These are phyloP conservation scores for Achaetomium macrosporum DNA, from an alignment of 2,329 filamentous ascomycete genomes.

Conservation along the genomic window DNA sequence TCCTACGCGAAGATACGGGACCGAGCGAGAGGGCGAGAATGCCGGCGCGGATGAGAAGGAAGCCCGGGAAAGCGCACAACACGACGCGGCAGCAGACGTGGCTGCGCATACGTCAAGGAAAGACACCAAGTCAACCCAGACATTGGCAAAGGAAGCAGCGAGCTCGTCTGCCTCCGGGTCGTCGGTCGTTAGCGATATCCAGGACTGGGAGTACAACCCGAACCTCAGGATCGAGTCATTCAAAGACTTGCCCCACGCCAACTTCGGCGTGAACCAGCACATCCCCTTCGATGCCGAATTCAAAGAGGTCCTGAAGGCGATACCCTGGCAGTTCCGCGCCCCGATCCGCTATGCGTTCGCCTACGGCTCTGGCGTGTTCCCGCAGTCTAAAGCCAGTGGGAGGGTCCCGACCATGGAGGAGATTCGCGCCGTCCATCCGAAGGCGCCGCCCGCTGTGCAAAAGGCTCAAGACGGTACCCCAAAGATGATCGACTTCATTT, in stretches of 20 bases:
- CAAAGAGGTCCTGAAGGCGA: slow-evolving; percentile 79
- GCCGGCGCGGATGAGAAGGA: slow-evolving; percentile 10
- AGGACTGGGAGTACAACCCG: slow-evolving; percentile 70
- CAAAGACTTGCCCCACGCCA: slow-evolving; percentile 66
- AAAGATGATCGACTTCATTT: slow-evolving; percentile 98
- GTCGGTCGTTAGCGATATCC: slow-evolving; percentile 20
- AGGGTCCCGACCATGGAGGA: slow-evolving; percentile 50
- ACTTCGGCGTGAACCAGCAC: slow-evolving; percentile 93
- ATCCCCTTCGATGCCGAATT: slow-evolving; percentile 95
- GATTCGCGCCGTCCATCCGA: slow-evolving; percentile 66
- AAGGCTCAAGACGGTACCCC: slow-evolving; percentile 81
- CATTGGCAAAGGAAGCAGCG: slow-evolving; percentile 23
- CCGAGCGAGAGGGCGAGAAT: slow-evolving; percentile 4
- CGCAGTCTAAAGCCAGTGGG: slow-evolving; percentile 57
- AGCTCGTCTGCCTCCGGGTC: slow-evolving; percentile 24
- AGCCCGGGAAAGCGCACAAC: slow-evolving; percentile 15
- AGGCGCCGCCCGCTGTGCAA: slow-evolving; percentile 71
- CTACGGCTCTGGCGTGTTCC: slow-evolving; percentile 94
- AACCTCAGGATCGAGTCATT: slow-evolving; percentile 68
- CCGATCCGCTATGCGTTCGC: slow-evolving; percentile 96
- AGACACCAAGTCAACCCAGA: slow-evolving; percentile 21
- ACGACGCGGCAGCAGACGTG: slow-evolving; percentile 22
- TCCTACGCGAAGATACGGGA: slow-evolving; percentile 16
- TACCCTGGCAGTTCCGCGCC: slow-evolving; percentile 85
- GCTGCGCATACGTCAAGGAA: slow-evolving; percentile 17